These are phyloP conservation scores for Rhizopogon rudus DNA, from an alignment of 768 basidiomycete genomes.

Conservation along the genomic window DNA sequence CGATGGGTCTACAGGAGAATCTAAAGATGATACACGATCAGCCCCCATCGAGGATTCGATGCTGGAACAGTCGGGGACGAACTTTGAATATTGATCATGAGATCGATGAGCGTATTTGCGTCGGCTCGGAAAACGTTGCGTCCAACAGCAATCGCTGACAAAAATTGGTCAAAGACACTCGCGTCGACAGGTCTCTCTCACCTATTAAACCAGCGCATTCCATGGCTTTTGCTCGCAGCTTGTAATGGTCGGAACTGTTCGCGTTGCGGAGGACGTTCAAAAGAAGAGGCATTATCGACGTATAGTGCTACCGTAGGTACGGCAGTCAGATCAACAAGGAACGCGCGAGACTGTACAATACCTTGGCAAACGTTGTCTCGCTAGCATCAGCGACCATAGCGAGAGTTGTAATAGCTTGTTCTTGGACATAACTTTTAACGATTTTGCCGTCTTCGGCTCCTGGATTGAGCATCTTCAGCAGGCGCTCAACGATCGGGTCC, in stretches of 20 bases:
- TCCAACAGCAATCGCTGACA: constrained; percentile 79
- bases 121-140: constrained; percentile 75
- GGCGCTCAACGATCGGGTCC: constrained; percentile 69
- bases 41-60: neutral
- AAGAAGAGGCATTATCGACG: constrained; percentile 75
- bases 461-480: constrained; percentile 55
- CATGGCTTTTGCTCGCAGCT: constrained; percentile 80
- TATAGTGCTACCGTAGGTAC: constrained; percentile 51
- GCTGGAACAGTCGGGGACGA: constrained; percentile 12
- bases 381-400: constrained; percentile 90
- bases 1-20: constrained; percentile 60
- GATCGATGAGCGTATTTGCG: constrained; percentile 62
- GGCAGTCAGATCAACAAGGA: neutral
- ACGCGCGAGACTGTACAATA: constrained; percentile 15
- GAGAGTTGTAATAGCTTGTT: constrained; percentile 82
- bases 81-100: constrained; percentile 79
- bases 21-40: constrained; percentile 27
- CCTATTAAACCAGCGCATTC: constrained; percentile 87
- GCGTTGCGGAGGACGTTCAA: constrained; percentile 73
- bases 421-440: constrained; percentile 65
- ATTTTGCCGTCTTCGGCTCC: constrained; percentile 35
- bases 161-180: neutral
- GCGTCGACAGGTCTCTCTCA: constrained; percentile 18
- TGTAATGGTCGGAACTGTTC: constrained; percentile 58
- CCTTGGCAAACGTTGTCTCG: constrained; percentile 73